Percentiles rank a stretch among this genome's conserved stretches.
Evolutionary conservation across 202 grass and related monocot genomes (phyloP).

Genomic region (Panicum hallii): DNA sequence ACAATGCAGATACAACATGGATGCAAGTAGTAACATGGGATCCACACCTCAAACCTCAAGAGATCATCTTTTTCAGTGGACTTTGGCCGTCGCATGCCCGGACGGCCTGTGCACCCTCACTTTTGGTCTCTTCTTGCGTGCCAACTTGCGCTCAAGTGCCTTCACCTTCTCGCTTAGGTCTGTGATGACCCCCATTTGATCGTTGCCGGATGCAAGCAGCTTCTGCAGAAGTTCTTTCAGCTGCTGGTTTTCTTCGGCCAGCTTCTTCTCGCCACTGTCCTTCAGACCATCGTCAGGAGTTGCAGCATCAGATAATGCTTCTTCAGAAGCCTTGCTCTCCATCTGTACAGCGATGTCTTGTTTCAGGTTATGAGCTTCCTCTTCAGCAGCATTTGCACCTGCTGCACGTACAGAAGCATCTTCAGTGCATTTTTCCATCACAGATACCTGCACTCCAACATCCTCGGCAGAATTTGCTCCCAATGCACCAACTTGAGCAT

Average conservation of each 20-base stretch:
- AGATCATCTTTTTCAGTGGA: conserved; percentile 32
- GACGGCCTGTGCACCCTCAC: conserved; percentile 48
- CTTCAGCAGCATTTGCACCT: background rate
- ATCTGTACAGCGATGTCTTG: background rate
- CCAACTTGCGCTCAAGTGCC: conserved; percentile 62
- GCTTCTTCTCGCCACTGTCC: conserved; percentile 39
- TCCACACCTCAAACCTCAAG: background rate
- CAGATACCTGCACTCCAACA: background rate
- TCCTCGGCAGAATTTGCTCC: background rate
- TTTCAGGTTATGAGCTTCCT: background rate
- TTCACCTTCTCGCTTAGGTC: conserved; percentile 70
- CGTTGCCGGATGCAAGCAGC: conserved; percentile 55
- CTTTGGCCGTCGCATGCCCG: conserved; percentile 8
- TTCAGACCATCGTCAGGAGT: background rate
- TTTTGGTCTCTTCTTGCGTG: conserved; percentile 57
- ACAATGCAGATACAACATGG: conserved; percentile 12
- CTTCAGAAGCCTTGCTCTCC: conserved; percentile 34
- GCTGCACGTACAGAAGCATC: background rate
- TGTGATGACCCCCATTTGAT: conserved; percentile 58
- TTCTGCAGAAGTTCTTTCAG: conserved; percentile 69
- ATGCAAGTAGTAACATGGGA: conserved; percentile 11
- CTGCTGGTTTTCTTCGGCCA: conserved; percentile 69
- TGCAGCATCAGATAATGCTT: background rate
- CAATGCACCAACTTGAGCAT: background rate
- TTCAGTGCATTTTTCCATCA: background rate